Evolutionary conservation across 2,329 filamentous ascomycete species (phyloP), one percentile per base, ranked within the genome.

Genomic region (Seiridium unicorne): DNA sequence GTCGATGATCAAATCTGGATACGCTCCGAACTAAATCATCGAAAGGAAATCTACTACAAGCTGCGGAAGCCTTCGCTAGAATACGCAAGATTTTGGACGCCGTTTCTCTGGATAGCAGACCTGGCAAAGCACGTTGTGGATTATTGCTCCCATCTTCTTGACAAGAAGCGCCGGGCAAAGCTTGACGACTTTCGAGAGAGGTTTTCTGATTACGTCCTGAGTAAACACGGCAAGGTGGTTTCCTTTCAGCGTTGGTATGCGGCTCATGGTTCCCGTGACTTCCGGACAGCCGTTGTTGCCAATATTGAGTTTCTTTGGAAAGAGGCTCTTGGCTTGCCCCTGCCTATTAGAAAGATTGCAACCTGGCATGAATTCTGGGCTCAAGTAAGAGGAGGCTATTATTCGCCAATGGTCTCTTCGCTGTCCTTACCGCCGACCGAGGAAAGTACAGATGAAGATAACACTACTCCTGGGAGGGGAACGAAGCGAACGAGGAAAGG

Each of bases 81-180:
- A 44, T 96, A 95, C 66, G 63, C 62, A 9, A 75, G 85, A 2
- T 93, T 88, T 65, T 83, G 88, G 61, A 54, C 74, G 0, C 80
- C 84, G 0, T 94, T 92, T 62, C 61, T 87, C 0, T 95, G 90
- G 90, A 73, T 93, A 1, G 88, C 86, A 0, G 81, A 89, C 57
- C 76, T 95, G 0, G 80, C 84, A 0, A 94, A 93, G 68, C 86
- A 92, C 66, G 81, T 90, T 32, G 79, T 93, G 1, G 89, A 93
- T 62, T 95, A 83, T 64, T 76, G 90, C 53, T 70, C 73, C 3
- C 55, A 69, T 8, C 72, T 77, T 60, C 65, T 70, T 3, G 64
- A 71, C 7, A 62, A 63, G 10, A 54, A 65, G 0, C 66, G 65
- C 0, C 69, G 68, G 1, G 80, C 89, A 1, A 72, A 74, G 0